Percentiles rank a stretch among this genome's conserved stretches.
Conservation (phyloP, 2,329 filamentous ascomycete genomes). For the Exophiala sp. region DNA sequence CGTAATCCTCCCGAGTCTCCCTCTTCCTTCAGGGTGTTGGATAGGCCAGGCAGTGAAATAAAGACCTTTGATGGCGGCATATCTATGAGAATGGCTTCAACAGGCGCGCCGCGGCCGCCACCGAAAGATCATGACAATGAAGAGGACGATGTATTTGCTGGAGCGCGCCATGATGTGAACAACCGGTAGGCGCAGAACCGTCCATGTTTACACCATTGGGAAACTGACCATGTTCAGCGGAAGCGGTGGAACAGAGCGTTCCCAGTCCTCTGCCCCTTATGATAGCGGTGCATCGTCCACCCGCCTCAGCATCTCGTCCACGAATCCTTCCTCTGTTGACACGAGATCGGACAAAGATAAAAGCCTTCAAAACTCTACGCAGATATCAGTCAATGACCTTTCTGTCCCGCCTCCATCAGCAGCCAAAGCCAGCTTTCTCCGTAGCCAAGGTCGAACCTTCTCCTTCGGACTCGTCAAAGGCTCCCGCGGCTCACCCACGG, state of each 20-base stretch:
- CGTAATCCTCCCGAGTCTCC: slow-evolving; percentile 37
- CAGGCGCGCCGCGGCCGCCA: slow-evolving; percentile 30
- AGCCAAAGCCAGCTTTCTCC: slow-evolving; percentile 36
- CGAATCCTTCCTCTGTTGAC: slow-evolving; percentile 51
- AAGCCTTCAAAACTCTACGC: slow-evolving; percentile 34
- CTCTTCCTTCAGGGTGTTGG: slow-evolving; percentile 51
- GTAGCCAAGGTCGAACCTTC: slow-evolving; percentile 47
- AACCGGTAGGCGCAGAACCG: slow-evolving; percentile 33
- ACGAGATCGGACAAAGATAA: slow-evolving; percentile 39
- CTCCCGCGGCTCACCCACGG: slow-evolving; percentile 33
- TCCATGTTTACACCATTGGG: background rate
- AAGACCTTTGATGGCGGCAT: slow-evolving; percentile 41
- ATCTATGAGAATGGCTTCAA: slow-evolving; percentile 31
- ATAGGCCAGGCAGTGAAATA: slow-evolving; percentile 42
- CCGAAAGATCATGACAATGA: slow-evolving; percentile 32
- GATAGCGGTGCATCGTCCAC: slow-evolving; percentile 45
- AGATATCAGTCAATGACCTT: slow-evolving; percentile 38
- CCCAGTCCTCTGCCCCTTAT: slow-evolving; percentile 42
- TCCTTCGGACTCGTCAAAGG: slow-evolving; percentile 45
- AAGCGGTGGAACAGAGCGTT: slow-evolving; percentile 46
- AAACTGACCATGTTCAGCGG: slow-evolving; percentile 33
- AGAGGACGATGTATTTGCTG: slow-evolving; percentile 38
- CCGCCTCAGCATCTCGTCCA: slow-evolving; percentile 51
- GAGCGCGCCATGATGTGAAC: slow-evolving; percentile 33
- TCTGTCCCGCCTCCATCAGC: slow-evolving; percentile 36